Base-by-base conservation (phyloP, 129 eudicot species). In the Lactuca sativa region DNA sequence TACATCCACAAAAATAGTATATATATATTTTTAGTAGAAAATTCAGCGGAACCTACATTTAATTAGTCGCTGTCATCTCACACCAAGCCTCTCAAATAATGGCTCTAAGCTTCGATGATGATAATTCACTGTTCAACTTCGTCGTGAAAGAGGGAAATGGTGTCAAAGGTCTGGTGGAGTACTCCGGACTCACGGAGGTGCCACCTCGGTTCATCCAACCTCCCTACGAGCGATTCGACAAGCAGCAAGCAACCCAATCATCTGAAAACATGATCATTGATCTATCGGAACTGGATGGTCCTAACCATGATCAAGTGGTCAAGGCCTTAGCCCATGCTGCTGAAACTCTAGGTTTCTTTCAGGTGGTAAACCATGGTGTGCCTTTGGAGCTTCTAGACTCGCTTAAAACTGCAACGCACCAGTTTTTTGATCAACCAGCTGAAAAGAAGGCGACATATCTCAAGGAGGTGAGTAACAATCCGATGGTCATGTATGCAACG, bases 311-410 rank as follows among this genome's bases (percentile, higher is more conserved):
- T 40, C 77, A 82, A 59, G 85, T 80, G 69, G 82, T 55, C 48
- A 66, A 72, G 72, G 67, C 81, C 59, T 76, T 83, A 30, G 74
- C 77, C 16, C 61, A 67, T 41, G 88, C 88, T 11, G 84, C 88
- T 16, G 82, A 83, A 56, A 83, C 81, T 55, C 76, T 79, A 3
- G 87, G 87, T 25, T 83, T 83, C 69, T 80, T 83, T 55, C 88
- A 83, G 59, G 88, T 83, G 73, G 82, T 83, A 59, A 83, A 83
- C 74, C 88, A 83, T 64, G 82, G 82, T 59, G 88, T 79, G 54
- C 79, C 84, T 4, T 2, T 83, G 40, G 82, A 73, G 69, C 63
- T 83, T 11, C 69, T 83, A 17, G 82, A 80, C 55, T 63, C 80
- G 0, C 80, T 80, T 57, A 83, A 83, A 72, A 64, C 12, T 44